Base-by-base conservation (phyloP, 2,329 filamentous ascomycete species). In the Cladosporium sp. region DNA sequence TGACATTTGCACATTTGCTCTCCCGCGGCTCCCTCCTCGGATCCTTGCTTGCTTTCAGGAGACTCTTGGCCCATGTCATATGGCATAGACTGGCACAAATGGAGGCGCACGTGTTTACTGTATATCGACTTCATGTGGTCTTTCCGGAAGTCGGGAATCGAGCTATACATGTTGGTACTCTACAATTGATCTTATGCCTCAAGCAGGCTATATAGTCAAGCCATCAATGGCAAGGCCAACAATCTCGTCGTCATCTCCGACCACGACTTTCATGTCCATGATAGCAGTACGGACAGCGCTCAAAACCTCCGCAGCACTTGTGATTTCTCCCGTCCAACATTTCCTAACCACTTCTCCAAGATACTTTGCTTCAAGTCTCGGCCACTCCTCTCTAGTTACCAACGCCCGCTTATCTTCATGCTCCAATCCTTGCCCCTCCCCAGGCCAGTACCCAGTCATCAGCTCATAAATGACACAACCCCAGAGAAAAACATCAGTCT, bases 401-500 rank as follows among this genome's bases (percentile, higher is more conserved):
- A 60, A 18, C 16, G 18, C n/a, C 8, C 21, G 3, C 18, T n/a
- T 21, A 8, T 39, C 21, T 32, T 32, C 58, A 18, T 13, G 18
- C 39, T 25, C 25, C 39, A 49, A 60, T 5, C 58, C 58, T n/a
- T 48, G 58, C 6, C 39, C 58, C n/a, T 60, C 39, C 6, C 58
- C 58, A 6, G 39, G 58, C 58, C 58, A 49, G 58, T 60, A 25
- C 6, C 18, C 39, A 23, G 39, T 49, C 58, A 48, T 48, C 3
- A 60, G 36, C 58, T 32, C 28, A 10, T 60, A 60, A 21, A 60
- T n/a, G 28, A 60, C 39, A 49, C 39, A 60, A 10, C 58, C 58
- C 39, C 58, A 60, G 26, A 23, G 18, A 11, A 60, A 60, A 23
- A 60, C 3, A 25, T 60, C 58, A 32, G 43, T 60, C 25, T 36